Evolutionary conservation across 306 rosid genomes (phyloP), one percentile per base, ranked within the genome.

Genomic region (Begonia masoniana): DNA sequence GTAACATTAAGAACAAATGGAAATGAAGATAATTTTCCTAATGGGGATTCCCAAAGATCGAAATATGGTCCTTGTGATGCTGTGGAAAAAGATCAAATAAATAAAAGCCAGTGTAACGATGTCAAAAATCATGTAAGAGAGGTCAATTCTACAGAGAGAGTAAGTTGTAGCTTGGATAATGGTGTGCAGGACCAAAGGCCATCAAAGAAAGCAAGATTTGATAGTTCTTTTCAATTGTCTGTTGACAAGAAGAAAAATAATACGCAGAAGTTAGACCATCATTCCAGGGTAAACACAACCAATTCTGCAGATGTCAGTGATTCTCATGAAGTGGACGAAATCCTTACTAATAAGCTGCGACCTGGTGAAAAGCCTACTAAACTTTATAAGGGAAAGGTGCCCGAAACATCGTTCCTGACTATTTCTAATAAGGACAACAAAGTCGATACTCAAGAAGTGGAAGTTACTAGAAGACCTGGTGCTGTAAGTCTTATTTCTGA

Each of bases 401-500:
- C 26, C 31, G 71, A 74, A 71, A 66, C 66, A 51, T 53, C 79
- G 54, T 45, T 73, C 14, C n/a, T 13, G 19, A 10, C 15, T 19
- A 42, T 60, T 56, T 50, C 31, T 10, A 59, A 36, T 39, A 56
- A 43, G 71, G 77, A 66, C 41, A 52, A 15, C 50, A 71, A 62
- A 61, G 50, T 58, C 14, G 81, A 69, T 62, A 57, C 47, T 31
- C 55, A 24, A 48, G 63, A 55, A 10, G 35, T 36, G 47, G 78
- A 83, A 62, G 84, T 78, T 58, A 57, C 88, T 51, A 67, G 50
- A 56, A 69, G 77, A 59, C 84, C 75, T 0, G 62, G 72, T 9
- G 65, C 62, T 55, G 88, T 91, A 83, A 86, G 94, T 78, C 64
- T 31, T 69, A 68, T 52, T 55, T 39, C 65, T 56, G 9, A 7